Conservation (phyloP, 1,139 yeast genomes). For the Nakaseomyces sp. region DNA sequence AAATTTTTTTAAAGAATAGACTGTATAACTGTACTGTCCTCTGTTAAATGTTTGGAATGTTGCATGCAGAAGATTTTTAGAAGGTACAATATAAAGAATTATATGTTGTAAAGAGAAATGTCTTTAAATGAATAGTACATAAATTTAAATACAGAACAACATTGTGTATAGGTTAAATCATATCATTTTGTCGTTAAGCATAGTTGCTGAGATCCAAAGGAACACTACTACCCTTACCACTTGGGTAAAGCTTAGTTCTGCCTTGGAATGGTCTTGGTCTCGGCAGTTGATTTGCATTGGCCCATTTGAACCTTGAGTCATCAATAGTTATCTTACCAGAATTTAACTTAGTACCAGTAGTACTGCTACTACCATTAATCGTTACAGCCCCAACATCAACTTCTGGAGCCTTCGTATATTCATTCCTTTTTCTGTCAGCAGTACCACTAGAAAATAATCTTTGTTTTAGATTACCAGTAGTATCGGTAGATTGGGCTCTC, state of each 20-base stretch:
- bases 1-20: no score
- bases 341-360: constrained; percentile 38
- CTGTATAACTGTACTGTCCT: no score
- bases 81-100: no score
- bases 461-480: constrained; percentile 24
- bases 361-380: constrained; percentile 24
- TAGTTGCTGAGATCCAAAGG: constrained; percentile 56
- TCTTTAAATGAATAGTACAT: no score
- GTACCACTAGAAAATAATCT: constrained; percentile 29
- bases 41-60: no score
- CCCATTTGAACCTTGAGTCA: constrained; percentile 67
- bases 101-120: no score
- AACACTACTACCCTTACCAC: constrained; percentile 92
- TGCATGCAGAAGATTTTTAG: no score
- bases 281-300: constrained; percentile 63
- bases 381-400: constrained; percentile 34
- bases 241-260: constrained; percentile 72
- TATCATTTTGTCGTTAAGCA: constrained; percentile 19
- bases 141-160: no score
- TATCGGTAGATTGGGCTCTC: constrained; percentile 20
- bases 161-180: background rate
- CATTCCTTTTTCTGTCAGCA: constrained; percentile 14
- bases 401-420: constrained; percentile 23
- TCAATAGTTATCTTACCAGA: constrained; percentile 47
- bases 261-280: constrained; percentile 72